A percentile compares a stretch with the other conserved stretches of the same genome.
Evolutionary conservation across 805 yeast species (phyloP).

Genomic region (Yamadazyma insecticola): DNA sequence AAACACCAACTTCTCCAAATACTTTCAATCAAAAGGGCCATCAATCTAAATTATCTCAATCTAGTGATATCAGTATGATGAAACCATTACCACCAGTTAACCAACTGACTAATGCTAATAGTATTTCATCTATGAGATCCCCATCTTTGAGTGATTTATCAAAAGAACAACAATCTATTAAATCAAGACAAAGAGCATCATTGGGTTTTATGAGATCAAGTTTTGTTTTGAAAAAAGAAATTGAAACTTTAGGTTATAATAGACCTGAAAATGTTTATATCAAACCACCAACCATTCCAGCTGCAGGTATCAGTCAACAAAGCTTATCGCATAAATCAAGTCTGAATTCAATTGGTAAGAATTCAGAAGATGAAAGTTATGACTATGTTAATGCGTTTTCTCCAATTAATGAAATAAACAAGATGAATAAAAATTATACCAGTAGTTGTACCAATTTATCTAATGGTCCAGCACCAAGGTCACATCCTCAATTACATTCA

Average conservation of each 20-base stretch:
- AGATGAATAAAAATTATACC: conserved; percentile 6
- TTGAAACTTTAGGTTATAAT: conserved; percentile 28
- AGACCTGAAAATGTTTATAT: conserved; percentile 27
- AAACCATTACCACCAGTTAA: background rate
- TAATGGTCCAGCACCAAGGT: conserved; percentile 3
- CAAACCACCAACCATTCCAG: conserved; percentile 13
- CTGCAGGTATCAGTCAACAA: conserved; percentile 5
- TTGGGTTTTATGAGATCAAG: conserved; percentile 42
- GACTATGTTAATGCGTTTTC: conserved; percentile 11
- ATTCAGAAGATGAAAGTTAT: conserved; percentile 11
- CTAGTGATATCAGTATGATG: too few relatives aligned
- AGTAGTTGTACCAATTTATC: conserved; percentile 10
- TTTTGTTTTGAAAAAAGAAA: conserved; percentile 38
- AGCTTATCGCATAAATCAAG: conserved; percentile 1
- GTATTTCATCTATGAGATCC: background rate
- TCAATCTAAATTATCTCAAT: too few relatives aligned
- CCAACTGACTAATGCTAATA: too few relatives aligned
- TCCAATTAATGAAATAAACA: conserved; percentile 9
- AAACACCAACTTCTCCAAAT: conserved; percentile 11
- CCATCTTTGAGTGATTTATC: conserved; percentile 1
- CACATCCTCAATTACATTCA: conserved; percentile 2
- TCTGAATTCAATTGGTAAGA: conserved; percentile 2
- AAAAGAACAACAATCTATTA: conserved; percentile 11
- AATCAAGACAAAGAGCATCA: conserved; percentile 28
- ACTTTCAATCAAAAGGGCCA: too few relatives aligned